These are phyloP conservation scores for Leccinum pallidistipes DNA, from an alignment of 1,284 basidiomycete genomes.

Conservation along the genomic window DNA sequence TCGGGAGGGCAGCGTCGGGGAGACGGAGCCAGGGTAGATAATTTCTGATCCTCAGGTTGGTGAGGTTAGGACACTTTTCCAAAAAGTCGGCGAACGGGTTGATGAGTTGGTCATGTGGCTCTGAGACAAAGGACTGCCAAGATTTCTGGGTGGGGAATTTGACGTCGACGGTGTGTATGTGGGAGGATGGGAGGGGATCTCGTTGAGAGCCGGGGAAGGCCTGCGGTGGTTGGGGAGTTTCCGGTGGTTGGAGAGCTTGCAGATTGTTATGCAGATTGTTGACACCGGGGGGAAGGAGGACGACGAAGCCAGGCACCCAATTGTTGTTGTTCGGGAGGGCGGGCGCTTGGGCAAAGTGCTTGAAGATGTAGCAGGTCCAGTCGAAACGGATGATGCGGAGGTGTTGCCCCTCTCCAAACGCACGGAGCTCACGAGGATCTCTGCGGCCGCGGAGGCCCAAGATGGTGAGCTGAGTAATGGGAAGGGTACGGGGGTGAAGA, in stretches of 20 bases:
- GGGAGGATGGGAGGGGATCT: conserved; percentile 29
- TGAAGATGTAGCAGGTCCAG: conserved; percentile 40
- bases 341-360: conserved; percentile 25
- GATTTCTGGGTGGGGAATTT: conserved; percentile 36
- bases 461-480: conserved; percentile 41
- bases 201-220: conserved; percentile 10
- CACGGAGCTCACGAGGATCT: conserved; percentile 23
- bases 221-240: neutral
- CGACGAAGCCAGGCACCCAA: conserved; percentile 19
- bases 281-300: conserved; percentile 13
- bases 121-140: conserved; percentile 31
- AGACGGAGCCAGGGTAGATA: conserved; percentile 29
- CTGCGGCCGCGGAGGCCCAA: conserved; percentile 26
- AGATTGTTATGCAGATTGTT: conserved; percentile 1
- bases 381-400: conserved; percentile 41
- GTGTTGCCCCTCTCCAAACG: conserved; percentile 33
- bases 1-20: conserved; percentile 30
- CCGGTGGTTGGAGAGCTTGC: conserved; percentile 12
- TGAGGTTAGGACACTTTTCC: conserved; percentile 25
- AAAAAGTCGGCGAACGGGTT: conserved; percentile 28
- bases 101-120: conserved; percentile 30
- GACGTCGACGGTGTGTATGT: conserved; percentile 38
- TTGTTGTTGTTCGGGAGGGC: neutral
- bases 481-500: conserved; percentile 34
- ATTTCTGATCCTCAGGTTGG: conserved; percentile 26